Conservation (phyloP, 192 early-diverging fungal species). For the Backusella tuberculispora region DNA sequence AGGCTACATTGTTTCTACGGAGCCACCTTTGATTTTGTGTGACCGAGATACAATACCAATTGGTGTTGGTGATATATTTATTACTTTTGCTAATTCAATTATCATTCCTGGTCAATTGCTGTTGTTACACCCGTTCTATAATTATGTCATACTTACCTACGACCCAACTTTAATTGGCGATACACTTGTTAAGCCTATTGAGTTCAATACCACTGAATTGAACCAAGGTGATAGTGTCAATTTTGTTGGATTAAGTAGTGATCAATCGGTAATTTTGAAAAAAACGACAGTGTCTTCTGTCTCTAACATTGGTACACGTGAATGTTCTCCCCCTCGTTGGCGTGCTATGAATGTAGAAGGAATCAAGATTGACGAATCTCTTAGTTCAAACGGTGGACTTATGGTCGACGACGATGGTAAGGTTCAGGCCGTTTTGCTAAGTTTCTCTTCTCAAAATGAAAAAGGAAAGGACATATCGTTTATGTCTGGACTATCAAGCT, state of each 20-base stretch:
- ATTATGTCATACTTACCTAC: slow-evolving; percentile 85
- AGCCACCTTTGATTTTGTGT: slow-evolving; percentile 80
- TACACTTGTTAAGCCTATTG: slow-evolving; percentile 69
- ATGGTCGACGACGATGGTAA: slow-evolving; percentile 60
- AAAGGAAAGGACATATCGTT: slow-evolving; percentile 66
- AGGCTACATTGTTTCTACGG: slow-evolving; percentile 79
- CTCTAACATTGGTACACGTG: slow-evolving; percentile 67
- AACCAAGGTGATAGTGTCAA: slow-evolving; percentile 66
- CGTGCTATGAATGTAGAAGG: slow-evolving; percentile 60
- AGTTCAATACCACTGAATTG: slow-evolving; percentile 59
- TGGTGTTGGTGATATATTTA: slow-evolving; percentile 74
- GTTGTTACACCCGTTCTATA: slow-evolving; percentile 88
- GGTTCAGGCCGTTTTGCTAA: slow-evolving; percentile 68
- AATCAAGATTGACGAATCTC: slow-evolving; percentile 71
- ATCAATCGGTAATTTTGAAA: slow-evolving; percentile 60
- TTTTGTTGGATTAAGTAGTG: slow-evolving; percentile 58
- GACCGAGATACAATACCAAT: slow-evolving; percentile 83
- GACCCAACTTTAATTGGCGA: slow-evolving; percentile 74
- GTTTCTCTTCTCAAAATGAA: slow-evolving; percentile 73
- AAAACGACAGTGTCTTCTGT: slow-evolving; percentile 64
- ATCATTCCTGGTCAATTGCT: slow-evolving; percentile 83
- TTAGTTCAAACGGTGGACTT: slow-evolving; percentile 69
- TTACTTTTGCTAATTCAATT: slow-evolving; percentile 88
- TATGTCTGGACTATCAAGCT: slow-evolving; percentile 60
- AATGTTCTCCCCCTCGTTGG: slow-evolving; percentile 72